A percentile compares a stretch with the other conserved stretches of the same genome.
Evolutionary conservation across 352 stramenopile genomes (phyloP).

Genomic region (Aphanomyces invadans): DNA sequence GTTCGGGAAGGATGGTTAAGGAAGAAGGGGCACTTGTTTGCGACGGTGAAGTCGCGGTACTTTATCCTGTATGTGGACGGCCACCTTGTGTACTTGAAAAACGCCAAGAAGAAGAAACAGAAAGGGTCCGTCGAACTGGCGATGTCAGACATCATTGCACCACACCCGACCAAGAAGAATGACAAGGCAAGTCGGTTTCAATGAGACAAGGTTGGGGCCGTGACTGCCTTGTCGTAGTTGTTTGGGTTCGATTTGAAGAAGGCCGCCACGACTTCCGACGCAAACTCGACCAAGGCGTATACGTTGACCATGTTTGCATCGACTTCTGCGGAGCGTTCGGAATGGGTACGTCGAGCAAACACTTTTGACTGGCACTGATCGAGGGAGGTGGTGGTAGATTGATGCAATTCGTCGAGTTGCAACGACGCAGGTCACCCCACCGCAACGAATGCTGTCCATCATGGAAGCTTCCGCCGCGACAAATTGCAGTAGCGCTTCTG

Average conservation of each 20-base stretch:
- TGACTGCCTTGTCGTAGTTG: neutral
- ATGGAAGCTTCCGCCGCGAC: neutral
- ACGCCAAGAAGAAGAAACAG: slow-evolving; percentile 22
- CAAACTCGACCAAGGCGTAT: slow-evolving; percentile 16
- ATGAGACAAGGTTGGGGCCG: neutral
- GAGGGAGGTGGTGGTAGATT: slow-evolving; percentile 18
- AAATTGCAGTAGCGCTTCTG: neutral
- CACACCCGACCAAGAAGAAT: neutral
- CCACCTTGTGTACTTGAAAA: slow-evolving; percentile 8
- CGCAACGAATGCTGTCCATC: neutral
- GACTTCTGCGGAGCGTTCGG: slow-evolving; percentile 1
- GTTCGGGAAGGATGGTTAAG: slow-evolving; percentile 19
- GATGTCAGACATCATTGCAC: slow-evolving; percentile 13
- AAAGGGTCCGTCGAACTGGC: slow-evolving; percentile 6
- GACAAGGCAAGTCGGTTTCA: slow-evolving; percentile 4
- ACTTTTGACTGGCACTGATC: neutral
- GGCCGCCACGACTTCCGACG: neutral
- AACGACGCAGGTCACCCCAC: neutral
- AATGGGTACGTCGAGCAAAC: slow-evolving; percentile 2
- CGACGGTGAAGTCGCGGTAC: slow-evolving; percentile 21
- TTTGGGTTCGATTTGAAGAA: slow-evolving; percentile 23
- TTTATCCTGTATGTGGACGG: slow-evolving; percentile 16
- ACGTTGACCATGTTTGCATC: slow-evolving; percentile 12
- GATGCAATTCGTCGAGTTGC: slow-evolving; percentile 9
- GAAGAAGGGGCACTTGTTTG: slow-evolving; percentile 24